A percentile compares a stretch with the other conserved stretches of the same genome.
Evolutionary conservation across 176 grass and related monocot genomes (phyloP).

Genomic region (Cymbopogon citratus): DNA sequence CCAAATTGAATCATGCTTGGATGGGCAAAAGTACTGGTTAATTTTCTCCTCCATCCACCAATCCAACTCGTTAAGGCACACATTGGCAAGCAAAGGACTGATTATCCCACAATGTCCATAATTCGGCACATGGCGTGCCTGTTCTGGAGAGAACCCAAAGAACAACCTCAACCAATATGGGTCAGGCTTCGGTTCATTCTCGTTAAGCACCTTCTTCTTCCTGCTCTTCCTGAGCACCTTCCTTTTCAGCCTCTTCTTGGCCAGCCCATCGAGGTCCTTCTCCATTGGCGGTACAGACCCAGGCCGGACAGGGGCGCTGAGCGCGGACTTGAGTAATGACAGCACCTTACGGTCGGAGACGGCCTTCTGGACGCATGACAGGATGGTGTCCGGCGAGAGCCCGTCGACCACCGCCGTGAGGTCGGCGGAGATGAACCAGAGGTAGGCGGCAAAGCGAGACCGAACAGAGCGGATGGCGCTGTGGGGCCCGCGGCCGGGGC

Average conservation of each 20-base stretch:
- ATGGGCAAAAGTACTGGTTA: slow-evolving; percentile 63
- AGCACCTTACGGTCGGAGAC: slow-evolving; percentile 71
- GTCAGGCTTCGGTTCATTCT: slow-evolving; percentile 78
- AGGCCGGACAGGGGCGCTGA: slow-evolving; percentile 46
- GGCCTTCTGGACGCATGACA: slow-evolving; percentile 48
- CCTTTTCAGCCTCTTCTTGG: slow-evolving; percentile 84
- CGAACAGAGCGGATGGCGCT: slow-evolving; percentile 71
- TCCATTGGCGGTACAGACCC: slow-evolving; percentile 30
- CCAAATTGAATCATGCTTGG: slow-evolving; percentile 78
- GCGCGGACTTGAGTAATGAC: slow-evolving; percentile 65
- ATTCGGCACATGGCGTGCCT: slow-evolving; percentile 47
- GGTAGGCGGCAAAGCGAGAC: slow-evolving; percentile 79
- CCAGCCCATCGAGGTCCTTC: slow-evolving; percentile 45
- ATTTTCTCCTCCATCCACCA: slow-evolving; percentile 86
- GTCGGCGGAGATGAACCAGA: slow-evolving; percentile 89
- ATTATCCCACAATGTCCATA: slow-evolving; percentile 82
- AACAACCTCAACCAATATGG: slow-evolving; percentile 87
- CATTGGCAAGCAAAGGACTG: slow-evolving; percentile 81
- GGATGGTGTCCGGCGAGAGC: slow-evolving; percentile 53
- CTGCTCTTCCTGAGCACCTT: slow-evolving; percentile 75
- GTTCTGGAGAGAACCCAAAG: slow-evolving; percentile 72
- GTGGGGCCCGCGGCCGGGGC: slow-evolving; percentile 71
- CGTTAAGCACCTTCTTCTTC: slow-evolving; percentile 94
- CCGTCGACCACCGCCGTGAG: slow-evolving; percentile 49
- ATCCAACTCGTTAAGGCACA: slow-evolving; percentile 79